phyloP scores from a whole-genome alignment of 2,329 filamentous ascomycete genomes.

The Metarhizium humberi region DNA sequence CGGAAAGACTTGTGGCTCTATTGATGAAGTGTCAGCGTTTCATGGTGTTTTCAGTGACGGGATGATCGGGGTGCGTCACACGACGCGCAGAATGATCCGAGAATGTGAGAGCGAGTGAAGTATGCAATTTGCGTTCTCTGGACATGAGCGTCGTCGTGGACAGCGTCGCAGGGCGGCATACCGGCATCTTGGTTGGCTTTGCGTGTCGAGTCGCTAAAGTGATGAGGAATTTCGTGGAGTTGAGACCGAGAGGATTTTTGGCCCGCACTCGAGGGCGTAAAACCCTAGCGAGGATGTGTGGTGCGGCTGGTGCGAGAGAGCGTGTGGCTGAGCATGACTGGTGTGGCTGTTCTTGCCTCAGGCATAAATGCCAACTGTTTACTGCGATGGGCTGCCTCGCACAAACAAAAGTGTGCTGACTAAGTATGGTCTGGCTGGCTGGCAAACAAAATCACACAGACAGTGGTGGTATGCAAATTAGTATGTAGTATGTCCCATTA shows the following conservation, averaged over 20 bases:
- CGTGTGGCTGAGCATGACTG: conserved; percentile 1
- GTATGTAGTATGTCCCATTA: not conserved
- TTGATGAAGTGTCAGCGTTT: conserved; percentile 7
- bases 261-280: conserved; percentile 25
- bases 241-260: conserved; percentile 24
- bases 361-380: not conserved
- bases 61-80: not conserved
- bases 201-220: conserved; percentile 27
- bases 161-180: conserved; percentile 18
- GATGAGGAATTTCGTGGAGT: conserved; percentile 22
- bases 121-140: not conserved
- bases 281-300: conserved; percentile 22
- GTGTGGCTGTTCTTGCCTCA: conserved; percentile 7
- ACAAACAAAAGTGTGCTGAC: too few species aligned
- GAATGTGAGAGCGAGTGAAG: not conserved
- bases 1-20: conserved; percentile 99
- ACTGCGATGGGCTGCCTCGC: too few species aligned
- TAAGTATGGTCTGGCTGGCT: not conserved
- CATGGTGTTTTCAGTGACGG: not conserved
- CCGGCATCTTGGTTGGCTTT: conserved; percentile 32
- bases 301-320: conserved; percentile 9
- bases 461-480: not conserved
- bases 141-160: conserved; percentile 2
- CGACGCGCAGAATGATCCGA: not conserved
- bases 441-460: not conserved